phyloP scores from a whole-genome alignment of 129 eudicot genomes.

The Ambrosia artemisiifolia region DNA sequence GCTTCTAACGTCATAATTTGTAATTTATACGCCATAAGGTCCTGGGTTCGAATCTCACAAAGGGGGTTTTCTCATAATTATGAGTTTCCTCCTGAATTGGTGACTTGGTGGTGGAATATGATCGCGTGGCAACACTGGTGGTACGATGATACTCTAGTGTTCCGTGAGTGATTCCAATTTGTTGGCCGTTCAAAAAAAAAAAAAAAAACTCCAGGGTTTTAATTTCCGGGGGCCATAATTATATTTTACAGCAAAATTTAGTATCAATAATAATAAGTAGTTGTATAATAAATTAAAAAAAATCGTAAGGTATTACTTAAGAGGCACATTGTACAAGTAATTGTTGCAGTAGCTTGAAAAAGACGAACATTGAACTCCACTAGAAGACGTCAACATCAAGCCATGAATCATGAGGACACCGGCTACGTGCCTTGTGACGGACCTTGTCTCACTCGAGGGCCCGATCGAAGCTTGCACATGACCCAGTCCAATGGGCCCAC shows the following conservation, averaged over 20 bases:
- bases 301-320: constrained; percentile 2
- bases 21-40: too few relatives aligned
- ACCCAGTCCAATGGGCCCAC: constrained; percentile 31
- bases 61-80: too few relatives aligned
- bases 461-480: constrained; percentile 4
- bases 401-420: constrained; percentile 31
- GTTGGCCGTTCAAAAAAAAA: too few relatives aligned
- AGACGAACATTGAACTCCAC: constrained; percentile 25
- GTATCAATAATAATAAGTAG: not conserved
- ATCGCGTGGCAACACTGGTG: too few relatives aligned
- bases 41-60: too few relatives aligned
- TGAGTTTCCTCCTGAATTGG: too few relatives aligned
- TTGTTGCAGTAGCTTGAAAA: constrained; percentile 12
- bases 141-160: too few relatives aligned
- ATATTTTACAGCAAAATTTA: not conserved
- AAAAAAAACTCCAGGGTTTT: too few relatives aligned
- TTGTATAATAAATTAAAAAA: not conserved
- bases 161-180: too few relatives aligned
- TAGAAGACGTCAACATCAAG: constrained; percentile 21
- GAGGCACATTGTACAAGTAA: constrained; percentile 22
- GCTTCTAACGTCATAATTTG: too few relatives aligned
- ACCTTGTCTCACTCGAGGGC: constrained; percentile 23
- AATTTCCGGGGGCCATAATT: not conserved
- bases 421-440: constrained; percentile 13
- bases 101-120: too few relatives aligned